Conservation (phyloP, 176 grass and related monocot species). For the Thinopyrum elongatum region DNA sequence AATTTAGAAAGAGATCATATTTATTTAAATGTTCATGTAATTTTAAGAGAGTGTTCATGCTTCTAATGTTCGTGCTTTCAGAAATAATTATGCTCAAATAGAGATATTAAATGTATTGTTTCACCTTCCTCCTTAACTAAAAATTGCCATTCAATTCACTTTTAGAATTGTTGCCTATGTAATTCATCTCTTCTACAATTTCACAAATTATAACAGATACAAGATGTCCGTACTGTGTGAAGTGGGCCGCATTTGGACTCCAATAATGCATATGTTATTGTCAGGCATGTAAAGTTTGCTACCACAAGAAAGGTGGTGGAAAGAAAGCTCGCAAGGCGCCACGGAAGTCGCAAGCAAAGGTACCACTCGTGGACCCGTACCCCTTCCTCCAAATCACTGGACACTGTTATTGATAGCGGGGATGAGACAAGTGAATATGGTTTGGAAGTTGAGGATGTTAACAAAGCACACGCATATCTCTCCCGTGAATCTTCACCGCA, state of each 20-base stretch:
- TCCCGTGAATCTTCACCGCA: background rate
- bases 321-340: conserved; percentile 33
- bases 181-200: background rate
- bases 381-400: background rate
- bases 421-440: background rate
- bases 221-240: conserved; percentile 51
- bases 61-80: too few species aligned
- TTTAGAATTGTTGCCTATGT: background rate
- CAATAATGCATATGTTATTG: conserved; percentile 53
- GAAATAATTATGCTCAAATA: too few species aligned
- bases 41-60: too few species aligned
- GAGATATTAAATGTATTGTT: too few species aligned
- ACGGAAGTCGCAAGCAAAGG: conserved; percentile 44
- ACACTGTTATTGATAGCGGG: background rate
- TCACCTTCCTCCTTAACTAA: background rate
- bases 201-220: conserved; percentile 41
- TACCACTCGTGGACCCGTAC: too few species aligned
- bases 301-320: conserved; percentile 41
- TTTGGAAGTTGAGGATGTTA: background rate
- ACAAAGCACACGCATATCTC: background rate
- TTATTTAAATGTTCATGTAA: too few species aligned
- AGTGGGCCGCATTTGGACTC: conserved; percentile 58
- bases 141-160: background rate
- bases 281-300: conserved; percentile 50
- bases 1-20: too few species aligned